Evolutionary conservation across 2,329 filamentous ascomycete species (phyloP).

Genomic region (Aspergillus carbonarius): DNA sequence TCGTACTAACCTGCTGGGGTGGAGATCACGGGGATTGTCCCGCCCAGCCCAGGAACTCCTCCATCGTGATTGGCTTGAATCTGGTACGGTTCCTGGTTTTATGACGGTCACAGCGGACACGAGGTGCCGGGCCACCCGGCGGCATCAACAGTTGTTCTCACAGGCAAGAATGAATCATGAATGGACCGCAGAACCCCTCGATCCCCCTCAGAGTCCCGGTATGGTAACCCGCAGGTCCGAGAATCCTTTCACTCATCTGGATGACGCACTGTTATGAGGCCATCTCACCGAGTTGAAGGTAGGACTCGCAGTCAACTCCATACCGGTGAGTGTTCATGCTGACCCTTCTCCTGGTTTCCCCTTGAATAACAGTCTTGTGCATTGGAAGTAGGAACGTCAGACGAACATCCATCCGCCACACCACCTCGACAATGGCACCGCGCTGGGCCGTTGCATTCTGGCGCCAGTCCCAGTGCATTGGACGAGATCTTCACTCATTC

Average conservation of each 20-base stretch:
- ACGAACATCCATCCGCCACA: too few species aligned
- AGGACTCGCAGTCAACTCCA: too few species aligned
- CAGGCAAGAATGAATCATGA: not conserved
- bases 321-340: too few species aligned
- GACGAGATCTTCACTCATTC: not conserved
- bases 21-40: not conserved
- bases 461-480: not conserved
- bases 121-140: constrained; percentile 7
- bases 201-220: not conserved
- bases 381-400: not conserved
- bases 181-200: constrained; percentile 1
- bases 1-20: constrained; percentile 9
- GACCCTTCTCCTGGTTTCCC: too few species aligned
- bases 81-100: constrained; percentile 27
- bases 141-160: not conserved
- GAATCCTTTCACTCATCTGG: not conserved
- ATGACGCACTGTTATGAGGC: not conserved
- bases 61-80: constrained; percentile 5
- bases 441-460: not conserved
- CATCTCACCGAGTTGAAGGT: not conserved
- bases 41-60: constrained; percentile 3
- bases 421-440: too few species aligned
- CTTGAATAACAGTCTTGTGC: not conserved
- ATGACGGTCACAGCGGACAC: constrained; percentile 17
- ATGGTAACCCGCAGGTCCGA: not conserved